Evolutionary conservation across 306 rosid genomes (phyloP).

Genomic region (Rubus idaeus): DNA sequence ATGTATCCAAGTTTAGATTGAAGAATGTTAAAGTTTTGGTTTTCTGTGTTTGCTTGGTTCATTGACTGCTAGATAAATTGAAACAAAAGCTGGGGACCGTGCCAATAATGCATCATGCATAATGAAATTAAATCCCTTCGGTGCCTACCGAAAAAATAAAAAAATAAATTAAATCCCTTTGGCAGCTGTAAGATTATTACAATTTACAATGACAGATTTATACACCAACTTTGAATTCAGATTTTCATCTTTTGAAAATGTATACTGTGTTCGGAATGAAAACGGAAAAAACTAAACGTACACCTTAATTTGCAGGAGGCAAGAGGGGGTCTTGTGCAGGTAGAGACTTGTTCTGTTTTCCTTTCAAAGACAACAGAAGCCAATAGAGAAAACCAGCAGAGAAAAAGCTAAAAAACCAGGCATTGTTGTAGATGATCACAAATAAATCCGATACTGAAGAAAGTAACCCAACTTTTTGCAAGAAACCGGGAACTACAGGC

Average conservation of each 20-base stretch:
- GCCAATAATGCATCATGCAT: neutral
- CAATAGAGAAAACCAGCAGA: slow-evolving; percentile 65
- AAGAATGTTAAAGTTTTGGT: neutral
- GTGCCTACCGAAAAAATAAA: too few species aligned
- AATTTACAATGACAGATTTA: neutral
- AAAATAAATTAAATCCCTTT: neutral
- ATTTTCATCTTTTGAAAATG: neutral
- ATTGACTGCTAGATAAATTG: neutral
- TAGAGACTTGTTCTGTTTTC: slow-evolving; percentile 23
- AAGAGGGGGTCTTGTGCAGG: slow-evolving; percentile 30
- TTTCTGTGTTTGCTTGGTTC: neutral
- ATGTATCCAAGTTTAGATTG: neutral
- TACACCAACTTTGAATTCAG: neutral
- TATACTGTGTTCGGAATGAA: neutral
- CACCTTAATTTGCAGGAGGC: slow-evolving; percentile 23
- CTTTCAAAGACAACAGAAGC: slow-evolving; percentile 47
- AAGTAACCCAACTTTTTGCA: slow-evolving; percentile 59
- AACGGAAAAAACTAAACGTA: neutral
- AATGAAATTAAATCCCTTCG: too few species aligned
- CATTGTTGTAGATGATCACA: slow-evolving; percentile 68
- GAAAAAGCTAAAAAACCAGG: slow-evolving; percentile 90
- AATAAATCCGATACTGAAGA: slow-evolving; percentile 42
- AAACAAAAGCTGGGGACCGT: neutral
- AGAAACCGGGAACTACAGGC: slow-evolving; percentile 83
- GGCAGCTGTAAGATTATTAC: neutral